A percentile compares a stretch with the other conserved stretches of the same genome.
Conservation (phyloP, 768 basidiomycete genomes). For the Boletus sensibilis region DNA sequence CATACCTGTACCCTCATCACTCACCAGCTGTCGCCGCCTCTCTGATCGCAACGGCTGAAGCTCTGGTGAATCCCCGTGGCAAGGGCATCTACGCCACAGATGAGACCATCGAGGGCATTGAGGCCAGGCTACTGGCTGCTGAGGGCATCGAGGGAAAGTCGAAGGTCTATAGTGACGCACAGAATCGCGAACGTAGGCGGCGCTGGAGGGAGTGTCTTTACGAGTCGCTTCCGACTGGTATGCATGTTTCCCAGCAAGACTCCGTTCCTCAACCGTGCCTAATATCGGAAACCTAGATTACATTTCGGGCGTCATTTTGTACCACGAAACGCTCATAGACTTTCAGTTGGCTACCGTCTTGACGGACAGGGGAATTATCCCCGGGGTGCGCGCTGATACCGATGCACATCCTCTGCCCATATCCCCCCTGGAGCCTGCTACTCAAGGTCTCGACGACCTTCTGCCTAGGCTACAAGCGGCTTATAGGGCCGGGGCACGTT, state of each 20-base stretch:
- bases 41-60: conserved; percentile 43
- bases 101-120: conserved; percentile 46
- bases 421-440: conserved; percentile 45
- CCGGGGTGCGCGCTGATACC: conserved; percentile 50
- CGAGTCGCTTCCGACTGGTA: conserved; percentile 41
- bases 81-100: conserved; percentile 57
- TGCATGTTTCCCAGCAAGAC: conserved; percentile 2
- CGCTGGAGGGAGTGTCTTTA: conserved; percentile 48
- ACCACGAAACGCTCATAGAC: conserved; percentile 47
- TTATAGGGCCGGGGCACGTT: conserved; percentile 45
- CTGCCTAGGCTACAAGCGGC: conserved; percentile 43
- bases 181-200: conserved; percentile 39
- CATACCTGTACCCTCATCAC: conserved; percentile 42
- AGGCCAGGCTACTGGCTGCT: conserved; percentile 38
- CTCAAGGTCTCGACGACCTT: conserved; percentile 50
- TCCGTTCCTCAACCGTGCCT: not conserved
- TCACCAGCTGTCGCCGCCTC: conserved; percentile 41
- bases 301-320: conserved; percentile 54
- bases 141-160: conserved; percentile 23
- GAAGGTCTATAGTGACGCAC: conserved; percentile 33
- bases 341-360: conserved; percentile 49
- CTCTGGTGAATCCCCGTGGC: conserved; percentile 46
- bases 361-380: conserved; percentile 44
- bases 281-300: conserved; percentile 34
- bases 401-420: conserved; percentile 46